These are phyloP conservation scores for Thelonectria rubi DNA, from an alignment of 2,329 filamentous ascomycete species.

Conservation along the genomic window DNA sequence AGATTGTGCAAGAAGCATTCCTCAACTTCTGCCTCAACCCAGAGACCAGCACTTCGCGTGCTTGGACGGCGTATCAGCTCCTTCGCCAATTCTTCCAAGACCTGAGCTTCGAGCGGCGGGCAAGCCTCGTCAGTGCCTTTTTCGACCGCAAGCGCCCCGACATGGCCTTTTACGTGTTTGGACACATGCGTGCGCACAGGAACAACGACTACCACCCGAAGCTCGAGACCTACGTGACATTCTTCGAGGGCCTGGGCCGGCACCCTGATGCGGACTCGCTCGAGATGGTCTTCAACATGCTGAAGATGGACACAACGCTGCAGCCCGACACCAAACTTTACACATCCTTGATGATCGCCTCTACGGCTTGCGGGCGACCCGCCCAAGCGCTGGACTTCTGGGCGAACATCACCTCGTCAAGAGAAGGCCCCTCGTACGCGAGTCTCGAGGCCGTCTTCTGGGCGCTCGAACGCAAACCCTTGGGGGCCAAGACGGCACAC, in stretches of 20 bases:
- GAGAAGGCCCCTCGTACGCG: conserved; percentile 86
- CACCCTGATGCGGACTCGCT: conserved; percentile 66
- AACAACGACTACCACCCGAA: conserved; percentile 71
- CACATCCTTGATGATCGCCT: conserved; percentile 89
- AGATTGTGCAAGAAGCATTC: conserved; percentile 71
- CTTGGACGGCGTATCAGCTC: conserved; percentile 73
- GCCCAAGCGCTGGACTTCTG: conserved; percentile 79
- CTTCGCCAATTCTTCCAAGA: conserved; percentile 72
- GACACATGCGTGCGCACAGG: conserved; percentile 87
- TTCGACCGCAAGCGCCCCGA: conserved; percentile 81
- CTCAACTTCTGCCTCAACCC: conserved; percentile 73
- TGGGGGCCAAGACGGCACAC: conserved; percentile 67
- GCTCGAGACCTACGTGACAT: conserved; percentile 78
- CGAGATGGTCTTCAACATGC: conserved; percentile 85
- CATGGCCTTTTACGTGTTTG: conserved; percentile 87
- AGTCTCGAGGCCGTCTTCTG: conserved; percentile 84
- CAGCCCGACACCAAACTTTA: conserved; percentile 78
- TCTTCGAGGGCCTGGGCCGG: conserved; percentile 78
- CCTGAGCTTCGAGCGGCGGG: conserved; percentile 71
- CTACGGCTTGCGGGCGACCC: conserved; percentile 73
- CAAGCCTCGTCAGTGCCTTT: conserved; percentile 81
- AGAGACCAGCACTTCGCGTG: conserved; percentile 68
- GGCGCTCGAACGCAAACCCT: conserved; percentile 72
- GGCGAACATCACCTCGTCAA: conserved; percentile 81
- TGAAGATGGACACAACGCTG: conserved; percentile 89